These are phyloP conservation scores for Ceratopteris richardii DNA, from an alignment of 75 land plant genomes.

Conservation along the genomic window DNA sequence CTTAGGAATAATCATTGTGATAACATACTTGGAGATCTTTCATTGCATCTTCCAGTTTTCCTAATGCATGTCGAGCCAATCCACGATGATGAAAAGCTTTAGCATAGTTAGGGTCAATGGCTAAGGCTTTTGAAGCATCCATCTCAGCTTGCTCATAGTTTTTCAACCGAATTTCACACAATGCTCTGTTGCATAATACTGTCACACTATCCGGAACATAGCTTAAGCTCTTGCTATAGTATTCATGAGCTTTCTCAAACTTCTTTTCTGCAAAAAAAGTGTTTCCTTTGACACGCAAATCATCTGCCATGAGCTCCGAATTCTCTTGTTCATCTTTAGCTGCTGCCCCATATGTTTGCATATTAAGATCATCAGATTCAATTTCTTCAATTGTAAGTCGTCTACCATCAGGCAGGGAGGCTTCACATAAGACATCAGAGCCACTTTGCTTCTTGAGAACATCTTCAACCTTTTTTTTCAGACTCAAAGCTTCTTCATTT, in stretches of 20 bases:
- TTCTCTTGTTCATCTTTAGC: background rate
- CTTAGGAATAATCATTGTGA: background rate
- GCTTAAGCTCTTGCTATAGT: conserved; percentile 14
- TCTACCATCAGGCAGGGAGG: background rate
- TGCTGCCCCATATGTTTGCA: too few species aligned
- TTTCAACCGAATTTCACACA: conserved; percentile 13
- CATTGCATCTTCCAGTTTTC: conserved; percentile 10
- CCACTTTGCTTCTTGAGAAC: conserved; percentile 3
- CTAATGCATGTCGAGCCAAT: conserved; percentile 7
- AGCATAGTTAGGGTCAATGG: background rate
- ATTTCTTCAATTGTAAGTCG: conserved; percentile 4
- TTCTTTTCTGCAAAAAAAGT: conserved; percentile 8
- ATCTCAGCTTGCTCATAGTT: conserved; percentile 12
- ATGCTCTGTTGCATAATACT: conserved; percentile 11
- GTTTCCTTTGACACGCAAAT: conserved; percentile 18
- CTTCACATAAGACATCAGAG: background rate
- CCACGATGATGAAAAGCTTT: conserved; percentile 19
- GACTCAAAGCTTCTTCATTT: conserved; percentile 9
- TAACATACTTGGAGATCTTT: conserved; percentile 13
- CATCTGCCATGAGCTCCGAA: background rate
- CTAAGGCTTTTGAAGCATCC: conserved; percentile 20
- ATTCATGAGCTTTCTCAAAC: conserved; percentile 12
- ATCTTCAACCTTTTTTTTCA: conserved; percentile 7
- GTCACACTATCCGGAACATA: background rate
- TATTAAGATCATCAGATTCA: too few species aligned